Evolutionary conservation across 495 filamentous ascomycete species (phyloP), one percentile per base, ranked within the genome.

Genomic region (Oleoguttula mirabilis): DNA sequence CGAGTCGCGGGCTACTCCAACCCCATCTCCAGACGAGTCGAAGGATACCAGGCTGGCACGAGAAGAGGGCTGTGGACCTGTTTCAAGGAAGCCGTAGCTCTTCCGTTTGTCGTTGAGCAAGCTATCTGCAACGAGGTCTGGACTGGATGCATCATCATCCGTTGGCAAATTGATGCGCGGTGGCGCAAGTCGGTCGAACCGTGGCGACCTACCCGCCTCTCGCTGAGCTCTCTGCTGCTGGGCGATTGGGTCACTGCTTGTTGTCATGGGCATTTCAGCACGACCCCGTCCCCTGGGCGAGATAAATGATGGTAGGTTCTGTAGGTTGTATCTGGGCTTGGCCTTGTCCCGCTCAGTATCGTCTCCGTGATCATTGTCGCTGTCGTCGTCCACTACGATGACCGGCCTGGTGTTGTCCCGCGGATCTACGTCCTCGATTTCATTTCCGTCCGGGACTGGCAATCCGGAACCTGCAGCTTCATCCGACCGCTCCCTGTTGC

Each of bases 91-190:
- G 14, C 48, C 43, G 32, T 52, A 43, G 25, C 45, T 52, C 15
- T 44, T 44, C 10, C 39, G 36, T 2, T 35, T 23, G 16, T 50
- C 41, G 21, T 38, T 15, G 25, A 35, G 32, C 11, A 28, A 21
- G 28, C 1, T 20, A 8, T 32, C 42, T 3, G 10, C 22, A 11
- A 25, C 4, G 7, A 2, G 14, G 19, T 37, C 21, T 20, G 41
- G 22, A 6, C 5, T 45, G 12, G 19, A 15, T 15, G 43, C 17
- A 4, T 45, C 39, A 8, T 56, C 54, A 38, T 33, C 70, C 55
- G 48, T 57, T 56, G 51, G 71, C 25, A 82, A 56, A 42, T 82
- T 73, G 45, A 82, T 76, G 33, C 66, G 65, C 3, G 79, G 78
- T 10, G 76, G 74, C 43, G 76, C 72, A 35, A 81, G 66, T 4